A percentile compares a stretch with the other conserved stretches of the same genome.
Conservation (phyloP, 1,139 yeast species). For the Suhomyces taliae region DNA sequence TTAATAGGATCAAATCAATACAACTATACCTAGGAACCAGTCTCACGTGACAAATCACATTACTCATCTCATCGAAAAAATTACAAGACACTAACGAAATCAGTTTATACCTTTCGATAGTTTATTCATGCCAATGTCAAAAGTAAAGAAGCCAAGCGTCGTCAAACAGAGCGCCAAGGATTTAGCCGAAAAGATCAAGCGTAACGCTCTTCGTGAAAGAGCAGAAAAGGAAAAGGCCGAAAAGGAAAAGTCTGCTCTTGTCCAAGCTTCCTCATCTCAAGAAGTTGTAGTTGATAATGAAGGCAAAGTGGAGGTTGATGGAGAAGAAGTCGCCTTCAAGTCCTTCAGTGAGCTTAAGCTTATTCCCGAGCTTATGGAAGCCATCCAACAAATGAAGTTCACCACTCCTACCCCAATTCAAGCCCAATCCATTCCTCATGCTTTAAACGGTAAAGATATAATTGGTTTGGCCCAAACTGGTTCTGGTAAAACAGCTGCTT, state of each 20-base stretch:
- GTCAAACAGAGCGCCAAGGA: constrained; percentile 22
- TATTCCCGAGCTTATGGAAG: constrained; percentile 79
- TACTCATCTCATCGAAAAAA: constrained; percentile 1
- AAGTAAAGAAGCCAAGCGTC: constrained; percentile 11
- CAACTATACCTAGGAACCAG: background rate
- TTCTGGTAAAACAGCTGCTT: constrained; percentile 84
- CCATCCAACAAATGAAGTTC: constrained; percentile 68
- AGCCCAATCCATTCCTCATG: constrained; percentile 87
- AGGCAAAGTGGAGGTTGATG: constrained; percentile 6
- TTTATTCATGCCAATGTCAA: constrained; percentile 12
- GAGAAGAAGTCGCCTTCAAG: constrained; percentile 23
- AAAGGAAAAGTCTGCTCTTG: constrained; percentile 18
- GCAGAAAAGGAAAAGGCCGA: constrained; percentile 21
- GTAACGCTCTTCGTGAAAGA: constrained; percentile 41
- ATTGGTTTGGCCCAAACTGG: constrained; percentile 85
- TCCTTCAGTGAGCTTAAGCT: constrained; percentile 56
- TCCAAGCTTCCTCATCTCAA: constrained; percentile 10
- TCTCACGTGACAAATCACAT: background rate
- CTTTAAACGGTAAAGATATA: constrained; percentile 79
- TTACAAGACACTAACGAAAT: background rate
- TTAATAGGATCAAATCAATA: no score
- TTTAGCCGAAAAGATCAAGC: constrained; percentile 53
- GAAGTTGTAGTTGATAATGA: constrained; percentile 15
- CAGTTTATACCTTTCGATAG: constrained; percentile 9
- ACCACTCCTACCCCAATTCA: constrained; percentile 88